Evolutionary conservation across 1,284 basidiomycete genomes (phyloP).

Genomic region (Violaceomyces palustris): DNA sequence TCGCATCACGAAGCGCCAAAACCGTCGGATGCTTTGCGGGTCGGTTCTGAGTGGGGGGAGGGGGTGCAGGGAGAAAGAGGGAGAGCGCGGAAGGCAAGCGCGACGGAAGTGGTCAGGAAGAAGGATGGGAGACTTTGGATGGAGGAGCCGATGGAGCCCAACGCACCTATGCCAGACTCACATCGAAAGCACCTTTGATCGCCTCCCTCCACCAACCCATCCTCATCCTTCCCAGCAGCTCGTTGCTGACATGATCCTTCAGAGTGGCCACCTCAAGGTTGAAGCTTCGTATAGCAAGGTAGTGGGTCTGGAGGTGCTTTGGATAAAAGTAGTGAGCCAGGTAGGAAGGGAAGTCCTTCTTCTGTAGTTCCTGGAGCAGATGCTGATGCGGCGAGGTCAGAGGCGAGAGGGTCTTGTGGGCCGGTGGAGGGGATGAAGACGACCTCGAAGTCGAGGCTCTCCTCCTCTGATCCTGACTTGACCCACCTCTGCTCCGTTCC

Average conservation of each 20-base stretch:
- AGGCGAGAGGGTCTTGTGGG: slow-evolving; percentile 16
- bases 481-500: too few relatives aligned
- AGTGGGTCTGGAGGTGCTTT: slow-evolving; percentile 38
- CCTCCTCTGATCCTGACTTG: too few relatives aligned
- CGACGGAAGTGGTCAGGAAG: too few relatives aligned
- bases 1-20: slow-evolving; percentile 38
- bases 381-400: slow-evolving; percentile 17
- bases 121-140: too few relatives aligned
- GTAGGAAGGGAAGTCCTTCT: slow-evolving; percentile 39
- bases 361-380: slow-evolving; percentile 18
- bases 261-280: slow-evolving; percentile 45
- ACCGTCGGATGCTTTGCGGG: slow-evolving; percentile 45
- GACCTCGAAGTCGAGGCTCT: too few relatives aligned
- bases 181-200: slow-evolving; percentile 31
- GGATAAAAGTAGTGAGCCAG: slow-evolving; percentile 46
- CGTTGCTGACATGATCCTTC: slow-evolving; percentile 45
- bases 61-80: too few relatives aligned
- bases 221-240: slow-evolving; percentile 46
- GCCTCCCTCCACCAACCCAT: slow-evolving; percentile 52
- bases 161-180: background rate
- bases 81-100: too few relatives aligned
- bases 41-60: too few relatives aligned
- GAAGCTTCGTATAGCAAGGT: slow-evolving; percentile 46
- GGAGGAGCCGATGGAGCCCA: too few relatives aligned
- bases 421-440: too few relatives aligned